Evolutionary conservation across 148 eudicot genomes (phyloP).

Genomic region (Camellia lanceoleosa): DNA sequence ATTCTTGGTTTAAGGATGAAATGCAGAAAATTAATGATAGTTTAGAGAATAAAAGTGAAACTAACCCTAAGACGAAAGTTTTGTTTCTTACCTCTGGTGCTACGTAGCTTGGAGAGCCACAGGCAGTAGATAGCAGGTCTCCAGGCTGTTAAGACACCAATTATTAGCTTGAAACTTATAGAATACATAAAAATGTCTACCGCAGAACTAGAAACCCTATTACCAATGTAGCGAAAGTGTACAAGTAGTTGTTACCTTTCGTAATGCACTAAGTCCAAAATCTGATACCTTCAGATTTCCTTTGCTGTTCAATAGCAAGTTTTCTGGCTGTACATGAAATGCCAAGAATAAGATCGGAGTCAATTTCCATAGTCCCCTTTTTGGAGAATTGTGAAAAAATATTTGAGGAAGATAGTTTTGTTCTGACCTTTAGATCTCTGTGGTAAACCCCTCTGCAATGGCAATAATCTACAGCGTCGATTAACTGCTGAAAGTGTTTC

Average conservation of each 20-base stretch:
- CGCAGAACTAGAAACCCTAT: too few species aligned
- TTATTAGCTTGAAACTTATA: not conserved
- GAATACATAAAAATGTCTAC: not conserved
- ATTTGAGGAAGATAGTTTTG: not conserved
- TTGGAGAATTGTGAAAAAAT: not conserved
- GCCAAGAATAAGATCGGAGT: not conserved
- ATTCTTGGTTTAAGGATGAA: too few species aligned
- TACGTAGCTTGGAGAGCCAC: constrained; percentile 31
- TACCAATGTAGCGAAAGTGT: not conserved
- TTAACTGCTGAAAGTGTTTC: constrained; percentile 48
- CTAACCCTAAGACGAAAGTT: not conserved
- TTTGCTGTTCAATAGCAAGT: constrained; percentile 51
- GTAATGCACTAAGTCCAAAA: constrained; percentile 55
- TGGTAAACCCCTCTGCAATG: constrained; percentile 29
- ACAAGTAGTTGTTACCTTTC: constrained; percentile 32
- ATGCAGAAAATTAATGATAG: too few species aligned
- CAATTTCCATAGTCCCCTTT: not conserved
- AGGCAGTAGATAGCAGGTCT: constrained; percentile 31
- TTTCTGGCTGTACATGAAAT: constrained; percentile 43
- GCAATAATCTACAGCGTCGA: constrained; percentile 41
- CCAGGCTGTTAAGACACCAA: constrained; percentile 28
- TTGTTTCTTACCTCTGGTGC: constrained; percentile 25
- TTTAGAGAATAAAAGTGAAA: too few species aligned
- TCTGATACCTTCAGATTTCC: constrained; percentile 65
- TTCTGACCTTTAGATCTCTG: constrained; percentile 27